These are phyloP conservation scores for Saccharomycopsis hybrid DNA, from an alignment of 1,139 yeast genomes.

Conservation along the genomic window DNA sequence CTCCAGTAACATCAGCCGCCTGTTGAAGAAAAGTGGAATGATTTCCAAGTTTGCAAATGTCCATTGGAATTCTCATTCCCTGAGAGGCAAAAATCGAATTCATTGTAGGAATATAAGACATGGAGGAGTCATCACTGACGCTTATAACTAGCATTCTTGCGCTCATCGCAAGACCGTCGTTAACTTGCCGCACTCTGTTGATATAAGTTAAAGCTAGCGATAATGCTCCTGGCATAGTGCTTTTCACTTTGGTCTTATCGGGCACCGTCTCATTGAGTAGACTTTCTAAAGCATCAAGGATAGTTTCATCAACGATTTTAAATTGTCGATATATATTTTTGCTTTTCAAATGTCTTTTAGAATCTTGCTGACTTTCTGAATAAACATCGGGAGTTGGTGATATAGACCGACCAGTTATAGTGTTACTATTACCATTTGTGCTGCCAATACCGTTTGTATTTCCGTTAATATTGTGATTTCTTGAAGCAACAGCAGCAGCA, in stretches of 20 bases:
- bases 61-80: slow-evolving; percentile 82
- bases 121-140: slow-evolving; percentile 68
- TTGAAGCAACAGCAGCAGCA: slow-evolving; percentile 2
- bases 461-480: not conserved
- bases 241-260: slow-evolving; percentile 29
- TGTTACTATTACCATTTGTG: slow-evolving; percentile 15
- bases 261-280: slow-evolving; percentile 34
- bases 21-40: slow-evolving; percentile 87
- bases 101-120: slow-evolving; percentile 91
- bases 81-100: slow-evolving; percentile 95
- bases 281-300: slow-evolving; percentile 53
- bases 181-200: slow-evolving; percentile 54
- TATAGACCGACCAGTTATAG: slow-evolving; percentile 25
- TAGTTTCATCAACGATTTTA: slow-evolving; percentile 70
- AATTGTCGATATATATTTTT: slow-evolving; percentile 83
- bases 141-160: slow-evolving; percentile 71
- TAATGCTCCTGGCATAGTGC: slow-evolving; percentile 72
- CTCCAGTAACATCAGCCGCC: slow-evolving; percentile 92
- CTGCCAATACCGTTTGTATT: no score
- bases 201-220: slow-evolving; percentile 75
- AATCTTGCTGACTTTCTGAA: slow-evolving; percentile 3
- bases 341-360: slow-evolving; percentile 28
- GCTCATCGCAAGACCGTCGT: slow-evolving; percentile 46
- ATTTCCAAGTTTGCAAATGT: slow-evolving; percentile 77
- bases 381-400: slow-evolving; percentile 27